phyloP scores from a whole-genome alignment of 495 filamentous ascomycete species.

The Talaromyces borbonicus region DNA sequence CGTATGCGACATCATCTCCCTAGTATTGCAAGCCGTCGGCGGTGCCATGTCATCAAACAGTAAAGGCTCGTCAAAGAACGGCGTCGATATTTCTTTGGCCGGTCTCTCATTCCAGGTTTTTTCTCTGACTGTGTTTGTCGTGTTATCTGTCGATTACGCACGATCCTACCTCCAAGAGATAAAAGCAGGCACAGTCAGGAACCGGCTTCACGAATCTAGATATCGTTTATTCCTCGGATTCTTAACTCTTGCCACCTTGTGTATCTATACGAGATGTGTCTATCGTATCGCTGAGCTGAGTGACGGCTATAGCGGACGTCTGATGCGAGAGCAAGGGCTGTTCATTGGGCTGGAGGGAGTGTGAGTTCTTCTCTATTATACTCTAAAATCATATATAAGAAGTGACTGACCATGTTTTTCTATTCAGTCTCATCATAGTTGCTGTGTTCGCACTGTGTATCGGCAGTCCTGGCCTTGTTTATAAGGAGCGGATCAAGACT shows the following conservation, averaged over 20 bases:
- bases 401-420: constrained; percentile 1
- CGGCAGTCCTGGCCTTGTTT: constrained; percentile 21
- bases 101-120: constrained; percentile 46
- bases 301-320: constrained; percentile 31
- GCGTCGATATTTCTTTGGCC: constrained; percentile 44
- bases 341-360: constrained; percentile 44
- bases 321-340: constrained; percentile 33
- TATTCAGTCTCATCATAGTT: constrained; percentile 14
- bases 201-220: not conserved
- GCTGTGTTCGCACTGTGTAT: constrained; percentile 17
- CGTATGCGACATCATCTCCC: constrained; percentile 39
- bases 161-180: constrained; percentile 26
- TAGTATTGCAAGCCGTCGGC: constrained; percentile 44
- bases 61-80: constrained; percentile 16
- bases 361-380: constrained; percentile 12
- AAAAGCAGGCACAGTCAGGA: not conserved
- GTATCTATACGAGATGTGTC: constrained; percentile 36
- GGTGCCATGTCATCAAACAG: constrained; percentile 42
- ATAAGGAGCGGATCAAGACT: constrained; percentile 2
- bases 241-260: constrained; percentile 29
- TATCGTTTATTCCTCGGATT: constrained; percentile 29
- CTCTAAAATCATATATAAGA: not conserved
- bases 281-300: constrained; percentile 42
- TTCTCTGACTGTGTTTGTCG: constrained; percentile 42
- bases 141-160: constrained; percentile 44